Base-by-base conservation (phyloP, 129 eudicot species). In the Flaveria linearis region DNA sequence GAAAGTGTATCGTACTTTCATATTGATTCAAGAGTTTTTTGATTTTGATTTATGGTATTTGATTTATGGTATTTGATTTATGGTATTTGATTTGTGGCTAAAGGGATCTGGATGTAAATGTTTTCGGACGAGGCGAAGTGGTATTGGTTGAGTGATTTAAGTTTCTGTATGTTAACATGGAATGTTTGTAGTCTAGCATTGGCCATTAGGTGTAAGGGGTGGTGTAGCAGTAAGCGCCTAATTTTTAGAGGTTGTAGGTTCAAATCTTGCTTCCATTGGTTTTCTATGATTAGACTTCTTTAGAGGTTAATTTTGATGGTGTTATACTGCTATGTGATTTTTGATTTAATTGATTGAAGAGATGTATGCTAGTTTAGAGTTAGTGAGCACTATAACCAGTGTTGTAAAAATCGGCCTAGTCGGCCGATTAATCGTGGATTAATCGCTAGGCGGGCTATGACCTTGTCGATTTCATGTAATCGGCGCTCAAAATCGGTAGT, bases 71-170 rank as follows among this genome's bases (percentile, higher is more conserved):
- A n/a, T 5, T 36, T 36, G 41, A 36, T 56, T 16, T 42, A 33
- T 26, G 18, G 68, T 0, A 12, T 12, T 41, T 55, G 33, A 41
- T n/a, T 22, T 60, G 41, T 36, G 1, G 41, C 41, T 3, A 36
- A 36, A 36, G 46, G 56, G 78, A 52, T 79, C 73, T 65, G 39
- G 49, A 26, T 78, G 7, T 41, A 0, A 23, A 55, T 42, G 46
- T 55, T 28, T 20, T 22, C 41, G 67, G 6, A 52, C 50, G 8
- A 51, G 30, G n/a, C 28, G 68, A 26, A 60, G 6, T 58, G 3
- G 9, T 13, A 41, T n/a, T 18, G 20, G 53, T 39, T n/a, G 43
- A 23, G 33, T 71, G 26, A 4, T 66, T n/a, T 26, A 20, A 8
- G 49, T 57, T 22, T 77, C 17, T 43, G 13, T 10, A 16, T 22